Evolutionary conservation across 768 basidiomycete species (phyloP), one percentile per base, ranked within the genome.

Genomic region (Piloderma croceum): DNA sequence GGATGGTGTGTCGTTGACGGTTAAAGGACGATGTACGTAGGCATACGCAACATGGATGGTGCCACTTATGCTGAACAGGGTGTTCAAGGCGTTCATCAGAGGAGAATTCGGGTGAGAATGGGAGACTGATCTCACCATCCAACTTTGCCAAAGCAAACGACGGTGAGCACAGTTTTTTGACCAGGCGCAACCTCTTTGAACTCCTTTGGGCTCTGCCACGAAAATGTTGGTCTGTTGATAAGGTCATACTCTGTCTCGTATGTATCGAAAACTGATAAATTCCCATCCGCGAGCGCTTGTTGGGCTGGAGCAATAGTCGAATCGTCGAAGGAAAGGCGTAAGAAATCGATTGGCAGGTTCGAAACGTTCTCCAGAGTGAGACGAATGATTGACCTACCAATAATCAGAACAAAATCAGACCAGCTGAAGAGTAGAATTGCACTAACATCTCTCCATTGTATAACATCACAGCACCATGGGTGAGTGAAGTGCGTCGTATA

Each of bases 301-400:
- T 84, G 86, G 1, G 86, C 82, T 17, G 81, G 77, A 6, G 71
- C 69, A 21, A 89, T 80, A 1, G 90, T 90, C 2, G 90, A 91
- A 59, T 99, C 96, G 39, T 94, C 84, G 51, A 97, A 97, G 2
- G 76, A 80, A 19, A 97, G 67, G 25, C 82, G 79, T 41, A 98
- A 48, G 53, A 94, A 96, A 57, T 96, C 83, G 35, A 97, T 73
- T 1, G 87, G 81, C 24, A 91, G 59, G 1, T 74, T 44, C 2
- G 93, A 96, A 7, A 89, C 79, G 50, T 98, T 98, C 60, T 97
- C 94, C 5, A 98, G 65, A 1, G 86, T 90, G 33, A 98, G 69
- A 3, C 87, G 81, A 34, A 98, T 79, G 5, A 69, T 77, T 2
- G 90, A 87, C 56, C 94, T 97, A 49, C 2, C 33, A 35, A 40